Evolutionary conservation across 495 filamentous ascomycete species (phyloP).

Genomic region (Xylaria curta): DNA sequence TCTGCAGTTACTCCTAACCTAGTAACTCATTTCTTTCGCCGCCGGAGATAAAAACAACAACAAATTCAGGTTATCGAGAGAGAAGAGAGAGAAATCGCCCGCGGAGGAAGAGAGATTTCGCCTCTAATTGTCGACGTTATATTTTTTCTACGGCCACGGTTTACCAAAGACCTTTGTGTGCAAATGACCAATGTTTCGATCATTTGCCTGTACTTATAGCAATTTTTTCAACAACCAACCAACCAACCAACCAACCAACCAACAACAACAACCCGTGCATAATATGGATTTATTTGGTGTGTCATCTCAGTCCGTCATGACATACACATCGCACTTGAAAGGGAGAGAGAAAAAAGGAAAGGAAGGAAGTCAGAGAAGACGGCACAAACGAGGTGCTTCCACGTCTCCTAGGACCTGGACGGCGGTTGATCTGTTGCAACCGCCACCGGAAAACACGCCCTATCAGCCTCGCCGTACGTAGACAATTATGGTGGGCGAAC

Average conservation of each 20-base stretch:
- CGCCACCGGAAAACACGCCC: not conserved
- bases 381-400: not conserved
- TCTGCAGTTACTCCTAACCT: not conserved
- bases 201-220: slow-evolving; percentile 38
- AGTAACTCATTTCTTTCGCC: not conserved
- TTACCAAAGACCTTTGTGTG: slow-evolving; percentile 5
- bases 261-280: slow-evolving; percentile 11
- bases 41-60: not conserved
- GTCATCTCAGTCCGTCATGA: not conserved
- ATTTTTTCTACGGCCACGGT: slow-evolving; percentile 1
- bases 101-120: not conserved
- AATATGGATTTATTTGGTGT: slow-evolving; percentile 2
- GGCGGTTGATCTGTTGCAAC: not conserved
- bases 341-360: slow-evolving; percentile 1
- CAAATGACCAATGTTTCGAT: slow-evolving; percentile 30
- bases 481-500: not conserved
- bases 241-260: not conserved
- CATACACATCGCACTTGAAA: slow-evolving; percentile 14
- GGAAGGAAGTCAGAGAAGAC: not conserved
- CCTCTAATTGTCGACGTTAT: not conserved
- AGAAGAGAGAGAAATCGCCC: not conserved
- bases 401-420: not conserved
- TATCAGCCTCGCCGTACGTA: not conserved
- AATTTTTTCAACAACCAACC: slow-evolving; percentile 10
- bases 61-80: not conserved